Percentiles rank a stretch among this genome's conserved stretches.
These are phyloP conservation scores for Luffa aegyptiaca DNA, from an alignment of 306 rosid species.

Conservation along the genomic window DNA sequence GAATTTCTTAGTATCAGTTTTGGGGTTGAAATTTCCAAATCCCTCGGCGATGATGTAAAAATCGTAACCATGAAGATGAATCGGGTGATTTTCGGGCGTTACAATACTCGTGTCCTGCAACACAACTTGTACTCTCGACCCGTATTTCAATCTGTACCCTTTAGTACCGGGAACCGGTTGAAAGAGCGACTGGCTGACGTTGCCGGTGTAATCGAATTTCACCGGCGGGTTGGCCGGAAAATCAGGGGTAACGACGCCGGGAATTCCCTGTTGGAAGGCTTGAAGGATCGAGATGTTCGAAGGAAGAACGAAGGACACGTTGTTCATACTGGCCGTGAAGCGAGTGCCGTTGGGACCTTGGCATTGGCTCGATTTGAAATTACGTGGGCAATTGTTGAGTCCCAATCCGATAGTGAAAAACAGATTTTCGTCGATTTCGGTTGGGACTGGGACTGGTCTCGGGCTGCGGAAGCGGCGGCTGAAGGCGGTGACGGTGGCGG, in stretches of 20 bases:
- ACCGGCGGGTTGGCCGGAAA: conserved; percentile 62
- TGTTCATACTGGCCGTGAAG: conserved; percentile 81
- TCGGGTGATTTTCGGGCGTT: conserved; percentile 74
- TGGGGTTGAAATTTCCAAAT: conserved; percentile 68
- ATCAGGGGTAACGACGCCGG: conserved; percentile 60
- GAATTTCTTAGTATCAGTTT: conserved; percentile 46
- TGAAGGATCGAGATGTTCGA: conserved; percentile 52
- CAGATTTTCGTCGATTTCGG: conserved; percentile 50
- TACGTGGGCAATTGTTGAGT: conserved; percentile 54
- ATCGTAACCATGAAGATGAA: conserved; percentile 93
- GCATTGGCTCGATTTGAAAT: conserved; percentile 24
- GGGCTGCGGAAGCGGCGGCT: conserved; percentile 46
- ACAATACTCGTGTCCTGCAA: conserved; percentile 74
- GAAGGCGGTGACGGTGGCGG: conserved; percentile 62
- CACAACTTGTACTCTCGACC: conserved; percentile 71
- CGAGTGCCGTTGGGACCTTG: conserved; percentile 93
- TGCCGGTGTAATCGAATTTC: conserved; percentile 71
- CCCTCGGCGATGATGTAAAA: conserved; percentile 78
- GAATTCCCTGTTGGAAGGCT: conserved; percentile 49
- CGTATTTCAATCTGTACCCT: conserved; percentile 50
- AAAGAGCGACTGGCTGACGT: conserved; percentile 71
- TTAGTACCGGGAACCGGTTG: conserved; percentile 62
- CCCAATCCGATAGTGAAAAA: conserved; percentile 73
- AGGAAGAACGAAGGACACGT: conserved; percentile 68
- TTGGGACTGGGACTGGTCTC: conserved; percentile 48